phyloP scores from a whole-genome alignment of 2,329 filamentous ascomycete species.

The Graphilbum fragrans region DNA sequence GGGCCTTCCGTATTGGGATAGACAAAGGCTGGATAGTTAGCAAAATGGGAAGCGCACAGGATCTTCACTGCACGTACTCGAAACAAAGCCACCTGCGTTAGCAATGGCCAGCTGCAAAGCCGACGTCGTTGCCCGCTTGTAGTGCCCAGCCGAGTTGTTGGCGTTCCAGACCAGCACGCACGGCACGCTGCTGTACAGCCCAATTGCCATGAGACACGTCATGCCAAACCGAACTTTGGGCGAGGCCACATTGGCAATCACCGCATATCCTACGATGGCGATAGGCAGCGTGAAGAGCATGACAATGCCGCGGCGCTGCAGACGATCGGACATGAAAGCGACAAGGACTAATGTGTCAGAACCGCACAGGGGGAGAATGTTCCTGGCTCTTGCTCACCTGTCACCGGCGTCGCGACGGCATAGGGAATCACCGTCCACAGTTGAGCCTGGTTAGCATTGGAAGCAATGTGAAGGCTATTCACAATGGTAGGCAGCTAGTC shows the following conservation, averaged over 20 bases:
- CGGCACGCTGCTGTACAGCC: constrained; percentile 51
- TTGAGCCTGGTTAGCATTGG: constrained; percentile 42
- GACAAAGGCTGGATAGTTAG: constrained; percentile 11
- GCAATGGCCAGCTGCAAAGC: constrained; percentile 54
- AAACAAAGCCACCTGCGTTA: constrained; percentile 55
- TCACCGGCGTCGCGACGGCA: constrained; percentile 44
- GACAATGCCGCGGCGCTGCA: constrained; percentile 44
- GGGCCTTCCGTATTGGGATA: constrained; percentile 42
- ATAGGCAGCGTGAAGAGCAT: constrained; percentile 53
- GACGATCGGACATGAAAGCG: constrained; percentile 47
- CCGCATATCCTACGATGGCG: constrained; percentile 53
- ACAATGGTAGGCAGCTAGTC: constrained; percentile 51
- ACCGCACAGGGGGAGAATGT: too few relatives aligned
- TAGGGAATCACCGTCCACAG: constrained; percentile 54
- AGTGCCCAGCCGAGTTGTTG: constrained; percentile 57
- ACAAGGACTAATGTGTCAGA: constrained; percentile 25
- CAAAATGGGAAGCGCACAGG: not conserved
- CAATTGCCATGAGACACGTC: constrained; percentile 56
- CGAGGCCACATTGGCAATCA: constrained; percentile 42
- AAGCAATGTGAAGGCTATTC: constrained; percentile 32
- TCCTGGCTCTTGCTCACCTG: constrained; percentile 23
- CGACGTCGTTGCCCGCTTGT: constrained; percentile 56
- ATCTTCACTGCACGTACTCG: constrained; percentile 13
- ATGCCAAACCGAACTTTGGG: constrained; percentile 48
- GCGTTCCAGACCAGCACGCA: constrained; percentile 52